Base-by-base conservation (phyloP, 257 asterid genomes). In the Solanum megistacrolobum region DNA sequence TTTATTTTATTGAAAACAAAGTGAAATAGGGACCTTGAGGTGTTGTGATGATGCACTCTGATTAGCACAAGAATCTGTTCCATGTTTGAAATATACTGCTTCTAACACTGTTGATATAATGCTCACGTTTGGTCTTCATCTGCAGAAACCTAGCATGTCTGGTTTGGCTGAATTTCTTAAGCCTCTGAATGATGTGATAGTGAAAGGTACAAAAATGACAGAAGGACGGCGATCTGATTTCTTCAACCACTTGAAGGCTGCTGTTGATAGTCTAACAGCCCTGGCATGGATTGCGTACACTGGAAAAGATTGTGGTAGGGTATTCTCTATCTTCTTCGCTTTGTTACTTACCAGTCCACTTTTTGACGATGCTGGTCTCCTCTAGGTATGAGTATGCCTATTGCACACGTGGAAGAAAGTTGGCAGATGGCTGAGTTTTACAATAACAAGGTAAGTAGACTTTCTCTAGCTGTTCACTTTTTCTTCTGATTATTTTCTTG, bases 391-490 rank as follows among this genome's bases (percentile, higher is more conserved):
- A 96, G 97, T 93, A 94, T 97, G 99, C 99, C 99, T 83, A 96
- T 90, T 89, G 98, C 98, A 82, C 99, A 97, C 52, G 98, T 97
- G 74, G 99, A 97, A 92, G 99, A 97, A 91, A 96, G 96, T 91
- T 97, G 99, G 99, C 99, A 96, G 90, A 96, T 94, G 98, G 99
- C 99, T 60, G 99, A 97, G 90, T 97, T 97, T 88, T 97, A 94
- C 83, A 92, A 94, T 89, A 97, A 97, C 90, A 97, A 97, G 99
- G 99, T 96, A 86, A 48, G 55, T 41, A 82, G 81, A 84, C 81
- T 60, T 83, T 41, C 31, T 43, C 66, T 43, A 71, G 79, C n/a
- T 29, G 31, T 43, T 46, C 83, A 25, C 35, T 21, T 76, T 74
- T 23, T 74, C 69, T 75, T 43, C 48, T 81, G 85, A 41, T 78